These are phyloP conservation scores for Hymenoscyphus repandus DNA, from an alignment of 2,329 filamentous ascomycete species.

Conservation along the genomic window DNA sequence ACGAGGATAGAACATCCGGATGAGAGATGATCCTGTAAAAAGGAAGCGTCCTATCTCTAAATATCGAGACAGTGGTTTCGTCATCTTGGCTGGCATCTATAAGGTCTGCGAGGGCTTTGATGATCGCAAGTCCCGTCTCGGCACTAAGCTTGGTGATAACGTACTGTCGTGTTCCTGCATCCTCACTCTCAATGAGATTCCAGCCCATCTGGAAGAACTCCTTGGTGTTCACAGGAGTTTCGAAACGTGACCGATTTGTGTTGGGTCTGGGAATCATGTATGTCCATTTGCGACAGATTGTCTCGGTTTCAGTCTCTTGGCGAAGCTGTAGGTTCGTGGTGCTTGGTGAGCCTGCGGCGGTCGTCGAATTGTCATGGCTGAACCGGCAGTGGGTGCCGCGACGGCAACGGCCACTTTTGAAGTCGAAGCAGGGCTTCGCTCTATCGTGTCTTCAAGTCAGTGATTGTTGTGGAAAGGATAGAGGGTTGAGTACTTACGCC, in stretches of 20 bases:
- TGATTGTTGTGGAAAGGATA: conserved; percentile 9
- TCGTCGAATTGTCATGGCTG: conserved; percentile 15
- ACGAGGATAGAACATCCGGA: conserved; percentile 36
- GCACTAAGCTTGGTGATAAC: conserved; percentile 23
- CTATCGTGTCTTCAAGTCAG: conserved; percentile 17
- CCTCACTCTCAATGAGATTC: conserved; percentile 20
- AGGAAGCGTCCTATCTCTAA: conserved; percentile 31
- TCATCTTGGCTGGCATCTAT: conserved; percentile 16
- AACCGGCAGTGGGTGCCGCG: conserved; percentile 18
- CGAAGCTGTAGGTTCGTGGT: conserved; percentile 10
- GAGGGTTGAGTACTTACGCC: conserved; percentile 13
- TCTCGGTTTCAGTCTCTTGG: conserved; percentile 21
- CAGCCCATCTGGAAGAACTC: conserved; percentile 22
- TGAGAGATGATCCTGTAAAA: conserved; percentile 39
- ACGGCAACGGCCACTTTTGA: conserved; percentile 18
- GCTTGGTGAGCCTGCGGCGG: conserved; percentile 11
- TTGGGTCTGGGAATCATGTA: conserved; percentile 24
- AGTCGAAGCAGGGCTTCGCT: conserved; percentile 17
- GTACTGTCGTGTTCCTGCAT: conserved; percentile 21
- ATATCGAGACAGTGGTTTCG: conserved; percentile 20
- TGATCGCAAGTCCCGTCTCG: conserved; percentile 21
- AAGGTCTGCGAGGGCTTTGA: conserved; percentile 18
- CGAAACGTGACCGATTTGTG: conserved; percentile 10
- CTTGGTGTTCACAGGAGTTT: conserved; percentile 17
- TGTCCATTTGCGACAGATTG: conserved; percentile 20